These are phyloP conservation scores for Termitomyces sp. DNA, from an alignment of 768 basidiomycete genomes.

Conservation along the genomic window DNA sequence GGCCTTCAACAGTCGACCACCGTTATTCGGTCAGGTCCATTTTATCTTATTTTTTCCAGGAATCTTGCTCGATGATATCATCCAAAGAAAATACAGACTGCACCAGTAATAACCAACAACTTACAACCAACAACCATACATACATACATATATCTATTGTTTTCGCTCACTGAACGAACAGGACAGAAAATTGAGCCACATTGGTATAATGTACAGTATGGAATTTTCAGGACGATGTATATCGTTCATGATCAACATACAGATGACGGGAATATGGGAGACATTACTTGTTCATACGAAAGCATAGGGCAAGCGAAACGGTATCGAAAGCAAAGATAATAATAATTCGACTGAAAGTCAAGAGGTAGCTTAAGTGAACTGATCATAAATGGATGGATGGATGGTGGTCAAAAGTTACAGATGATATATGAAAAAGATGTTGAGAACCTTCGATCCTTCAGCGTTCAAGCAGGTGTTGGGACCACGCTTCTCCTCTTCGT, in stretches of 20 bases:
- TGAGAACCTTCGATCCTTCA: background rate
- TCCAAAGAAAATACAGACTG: too few species aligned
- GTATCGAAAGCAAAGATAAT: conserved; percentile 20
- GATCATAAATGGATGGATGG: background rate
- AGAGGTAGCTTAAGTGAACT: background rate
- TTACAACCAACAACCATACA: too few species aligned
- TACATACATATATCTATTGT: too few species aligned
- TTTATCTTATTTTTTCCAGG: background rate
- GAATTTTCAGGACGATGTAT: background rate
- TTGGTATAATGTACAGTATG: too few species aligned
- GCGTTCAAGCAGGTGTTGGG: conserved; percentile 24
- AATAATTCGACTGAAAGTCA: conserved; percentile 16
- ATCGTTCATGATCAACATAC: background rate
- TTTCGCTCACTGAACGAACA: too few species aligned
- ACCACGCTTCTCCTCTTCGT: conserved; percentile 26
- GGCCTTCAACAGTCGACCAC: too few species aligned
- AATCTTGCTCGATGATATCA: background rate
- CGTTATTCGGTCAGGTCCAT: too few species aligned
- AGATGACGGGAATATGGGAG: background rate
- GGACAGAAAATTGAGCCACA: too few species aligned
- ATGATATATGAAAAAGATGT: conserved; percentile 7
- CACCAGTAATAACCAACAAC: too few species aligned
- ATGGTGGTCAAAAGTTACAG: conserved; percentile 1
- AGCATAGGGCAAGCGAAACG: conserved; percentile 18
- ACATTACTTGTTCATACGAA: background rate